Evolutionary conservation across 495 filamentous ascomycete genomes (phyloP).

Genomic region (Aspergillus haitiensis): DNA sequence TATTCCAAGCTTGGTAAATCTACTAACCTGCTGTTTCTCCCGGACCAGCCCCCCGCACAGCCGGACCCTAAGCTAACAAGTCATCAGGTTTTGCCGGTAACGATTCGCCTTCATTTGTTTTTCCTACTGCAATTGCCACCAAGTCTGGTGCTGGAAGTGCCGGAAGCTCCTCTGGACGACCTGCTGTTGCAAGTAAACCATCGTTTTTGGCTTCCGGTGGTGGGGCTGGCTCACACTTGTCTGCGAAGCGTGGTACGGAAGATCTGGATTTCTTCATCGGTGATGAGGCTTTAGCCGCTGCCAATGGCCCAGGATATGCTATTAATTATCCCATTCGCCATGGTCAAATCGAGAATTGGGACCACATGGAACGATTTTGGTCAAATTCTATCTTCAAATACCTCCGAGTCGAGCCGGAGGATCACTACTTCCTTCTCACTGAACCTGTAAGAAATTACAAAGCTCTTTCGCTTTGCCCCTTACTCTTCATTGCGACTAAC

Average conservation of each 20-base stretch:
- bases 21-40: neutral
- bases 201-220: conserved; percentile 91
- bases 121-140: conserved; percentile 96
- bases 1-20: conserved; percentile 93
- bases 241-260: conserved; percentile 91
- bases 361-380: conserved; percentile 99
- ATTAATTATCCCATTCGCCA: conserved; percentile 97
- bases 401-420: conserved; percentile 94
- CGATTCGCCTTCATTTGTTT: conserved; percentile 98
- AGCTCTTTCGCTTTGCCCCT: neutral
- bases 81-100: conserved; percentile 92
- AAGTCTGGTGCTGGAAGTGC: conserved; percentile 71
- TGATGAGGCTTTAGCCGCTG: conserved; percentile 86
- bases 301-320: conserved; percentile 86
- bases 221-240: conserved; percentile 76
- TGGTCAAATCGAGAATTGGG: conserved; percentile 98
- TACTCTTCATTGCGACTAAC: neutral
- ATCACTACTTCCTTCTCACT: conserved; percentile 96
- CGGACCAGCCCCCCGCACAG: conserved; percentile 16
- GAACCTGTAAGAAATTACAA: conserved; percentile 69
- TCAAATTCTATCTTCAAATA: conserved; percentile 99
- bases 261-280: conserved; percentile 99
- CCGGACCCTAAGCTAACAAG: conserved; percentile 33
- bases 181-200: conserved; percentile 88
- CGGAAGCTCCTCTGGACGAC: conserved; percentile 78